These are phyloP conservation scores for Cymbidium sinense DNA, from an alignment of 106 monocot species.

Conservation along the genomic window DNA sequence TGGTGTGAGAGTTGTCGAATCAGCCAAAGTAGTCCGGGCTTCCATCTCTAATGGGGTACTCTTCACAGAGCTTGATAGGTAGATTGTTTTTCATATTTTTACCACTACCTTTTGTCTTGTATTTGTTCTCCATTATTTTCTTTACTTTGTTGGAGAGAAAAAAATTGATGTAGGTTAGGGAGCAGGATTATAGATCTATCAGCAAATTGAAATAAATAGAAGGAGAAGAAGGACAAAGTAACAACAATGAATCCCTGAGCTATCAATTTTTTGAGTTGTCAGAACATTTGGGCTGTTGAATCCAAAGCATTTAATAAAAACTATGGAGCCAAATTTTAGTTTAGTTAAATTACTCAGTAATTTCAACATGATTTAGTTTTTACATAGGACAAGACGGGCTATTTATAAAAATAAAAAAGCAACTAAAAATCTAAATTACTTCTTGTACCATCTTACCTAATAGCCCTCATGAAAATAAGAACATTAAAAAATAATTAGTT, in stretches of 20 bases:
- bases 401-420: no score
- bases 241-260: background rate
- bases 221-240: background rate
- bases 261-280: background rate
- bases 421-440: no score
- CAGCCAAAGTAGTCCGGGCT: conserved; percentile 29
- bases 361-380: no score
- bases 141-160: background rate
- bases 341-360: no score
- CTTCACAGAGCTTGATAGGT: conserved; percentile 77
- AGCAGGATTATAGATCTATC: background rate
- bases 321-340: no score
- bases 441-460: no score
- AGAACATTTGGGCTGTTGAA: background rate
- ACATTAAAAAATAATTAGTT: no score
- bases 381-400: no score
- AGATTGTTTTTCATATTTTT: background rate
- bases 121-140: background rate
- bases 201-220: background rate
- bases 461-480: no score
- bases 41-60: conserved; percentile 51
- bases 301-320: background rate
- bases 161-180: background rate
- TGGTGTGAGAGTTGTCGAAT: conserved; percentile 87
- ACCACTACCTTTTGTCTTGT: background rate